A percentile compares a stretch with the other conserved stretches of the same genome.
Conservation (phyloP, 495 filamentous ascomycete species). For the Xylaria venustula region DNA sequence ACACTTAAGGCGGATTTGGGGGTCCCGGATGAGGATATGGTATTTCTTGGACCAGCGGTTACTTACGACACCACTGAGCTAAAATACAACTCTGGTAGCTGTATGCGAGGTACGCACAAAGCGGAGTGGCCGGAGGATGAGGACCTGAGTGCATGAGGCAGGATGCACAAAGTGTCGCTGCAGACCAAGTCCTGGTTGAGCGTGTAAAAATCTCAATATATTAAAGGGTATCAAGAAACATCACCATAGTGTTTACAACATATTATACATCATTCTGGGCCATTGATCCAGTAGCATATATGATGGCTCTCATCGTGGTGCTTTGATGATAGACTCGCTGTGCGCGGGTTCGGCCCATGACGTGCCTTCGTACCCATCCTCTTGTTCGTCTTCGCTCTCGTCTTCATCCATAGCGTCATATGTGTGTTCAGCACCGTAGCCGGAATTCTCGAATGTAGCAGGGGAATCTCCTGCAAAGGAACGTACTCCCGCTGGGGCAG, state of each 20-base stretch:
- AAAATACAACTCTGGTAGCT: slow-evolving; percentile 25
- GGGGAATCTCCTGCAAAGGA: not conserved
- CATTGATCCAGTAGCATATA: not conserved
- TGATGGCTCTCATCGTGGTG: not conserved
- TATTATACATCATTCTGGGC: not conserved
- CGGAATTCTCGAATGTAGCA: not conserved
- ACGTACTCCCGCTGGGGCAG: not conserved
- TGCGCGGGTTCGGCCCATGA: slow-evolving; percentile 10
- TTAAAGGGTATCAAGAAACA: not conserved
- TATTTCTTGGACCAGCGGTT: slow-evolving; percentile 26
- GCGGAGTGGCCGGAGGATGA: slow-evolving; percentile 24
- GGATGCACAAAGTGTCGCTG: not conserved
- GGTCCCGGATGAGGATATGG: slow-evolving; percentile 25
- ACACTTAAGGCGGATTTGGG: slow-evolving; percentile 26
- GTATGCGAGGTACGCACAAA: slow-evolving; percentile 27
- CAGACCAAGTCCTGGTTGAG: not conserved
- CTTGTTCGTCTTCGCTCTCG: not conserved
- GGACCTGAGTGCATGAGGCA: not conserved
- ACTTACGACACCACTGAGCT: slow-evolving; percentile 27
- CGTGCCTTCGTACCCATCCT: slow-evolving; percentile 7
- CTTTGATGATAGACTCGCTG: slow-evolving; percentile 3
- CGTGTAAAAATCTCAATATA: not conserved
- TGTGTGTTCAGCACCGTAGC: not conserved
- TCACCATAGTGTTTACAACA: not conserved
- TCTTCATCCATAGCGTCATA: slow-evolving; percentile 19